Conservation (phyloP, 108 stramenopile genomes). For the Hondaea fermentalgiana region DNA sequence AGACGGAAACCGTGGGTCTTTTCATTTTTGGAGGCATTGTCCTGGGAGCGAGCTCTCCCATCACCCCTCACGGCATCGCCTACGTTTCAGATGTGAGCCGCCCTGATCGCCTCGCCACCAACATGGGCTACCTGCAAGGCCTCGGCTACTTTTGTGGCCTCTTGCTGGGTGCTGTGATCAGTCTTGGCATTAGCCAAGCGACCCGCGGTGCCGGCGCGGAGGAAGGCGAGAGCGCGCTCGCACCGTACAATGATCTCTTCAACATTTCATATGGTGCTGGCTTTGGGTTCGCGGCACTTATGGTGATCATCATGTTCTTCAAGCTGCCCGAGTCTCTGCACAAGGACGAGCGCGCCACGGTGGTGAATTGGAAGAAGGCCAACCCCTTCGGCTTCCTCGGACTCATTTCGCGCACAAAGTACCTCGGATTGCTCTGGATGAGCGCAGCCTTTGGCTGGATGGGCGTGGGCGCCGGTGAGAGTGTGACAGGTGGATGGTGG, state of each 20-base stretch:
- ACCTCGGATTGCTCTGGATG: neutral
- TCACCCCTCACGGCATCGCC: neutral
- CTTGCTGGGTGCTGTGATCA: neutral
- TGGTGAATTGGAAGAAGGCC: neutral
- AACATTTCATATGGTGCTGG: neutral
- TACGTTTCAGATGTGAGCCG: neutral
- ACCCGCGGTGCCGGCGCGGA: neutral
- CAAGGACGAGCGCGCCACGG: neutral
- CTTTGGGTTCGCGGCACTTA: neutral
- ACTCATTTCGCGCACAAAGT: neutral
- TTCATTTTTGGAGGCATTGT: neutral
- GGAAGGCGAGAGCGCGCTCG: neutral
- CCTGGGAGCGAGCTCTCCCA: neutral
- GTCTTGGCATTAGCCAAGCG: neutral
- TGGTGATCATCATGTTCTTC: neutral
- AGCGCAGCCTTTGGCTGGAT: conserved; percentile 7
- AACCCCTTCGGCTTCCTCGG: conserved; percentile 7
- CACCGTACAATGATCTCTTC: neutral
- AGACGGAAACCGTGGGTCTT: neutral
- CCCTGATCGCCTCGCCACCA: neutral
- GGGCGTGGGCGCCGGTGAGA: neutral
- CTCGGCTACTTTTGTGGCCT: neutral
- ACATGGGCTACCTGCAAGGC: neutral
- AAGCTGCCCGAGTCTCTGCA: conserved; percentile 1
- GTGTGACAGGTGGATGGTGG: neutral